Evolutionary conservation across 106 monocot genomes (phyloP), one percentile per base, ranked within the genome.

Genomic region (Dioscorea dumetorum): DNA sequence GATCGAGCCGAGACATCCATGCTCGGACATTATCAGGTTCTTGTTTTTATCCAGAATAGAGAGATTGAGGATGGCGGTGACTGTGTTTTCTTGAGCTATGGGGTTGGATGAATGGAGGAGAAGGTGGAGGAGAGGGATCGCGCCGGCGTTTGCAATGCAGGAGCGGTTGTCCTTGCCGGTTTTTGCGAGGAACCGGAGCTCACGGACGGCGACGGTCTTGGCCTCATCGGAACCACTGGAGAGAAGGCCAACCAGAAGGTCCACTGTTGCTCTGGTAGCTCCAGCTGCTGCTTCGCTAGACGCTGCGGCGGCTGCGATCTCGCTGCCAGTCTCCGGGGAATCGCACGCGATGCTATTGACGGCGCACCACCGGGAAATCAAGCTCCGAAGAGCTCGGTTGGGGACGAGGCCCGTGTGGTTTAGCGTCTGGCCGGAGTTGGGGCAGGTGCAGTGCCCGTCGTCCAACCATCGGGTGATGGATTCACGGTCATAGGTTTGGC

Each of bases 401-500:
- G 80, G 81, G 7, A 83, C 72, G 33, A 88, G 69, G 11, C 49
- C 17, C 2, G 57, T 63, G 58, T 80, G 68, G n/a, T 69, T n/a
- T 17, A 88, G 83, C 33, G 49, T 33, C 62, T 78, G 83, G 2
- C 87, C 80, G 12, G 87, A 81, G 52, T 75, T 84, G 34, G 87
- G 87, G 70, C 87, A 88, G 15, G 87, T 88, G 57, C 50, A 48
- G 66, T 75, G 77, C 23, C 87, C 87, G 31, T 83, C 83, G 0
- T 84, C 83, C 22, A 88, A 70, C 87, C 87, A 88, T 22, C 76
- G 77, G n/a, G 68, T 19, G 60, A 88, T 88, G 24, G 83, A 83
- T 11, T 57, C 22, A 16, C 87, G 87, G 33, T 88, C 83, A 31
- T 88, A 88, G 31, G 87, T 88, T 78, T 88, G 87, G 2, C 87